Conservation (phyloP, 345 rosid genomes). For the Eucalyptus brandiana region DNA sequence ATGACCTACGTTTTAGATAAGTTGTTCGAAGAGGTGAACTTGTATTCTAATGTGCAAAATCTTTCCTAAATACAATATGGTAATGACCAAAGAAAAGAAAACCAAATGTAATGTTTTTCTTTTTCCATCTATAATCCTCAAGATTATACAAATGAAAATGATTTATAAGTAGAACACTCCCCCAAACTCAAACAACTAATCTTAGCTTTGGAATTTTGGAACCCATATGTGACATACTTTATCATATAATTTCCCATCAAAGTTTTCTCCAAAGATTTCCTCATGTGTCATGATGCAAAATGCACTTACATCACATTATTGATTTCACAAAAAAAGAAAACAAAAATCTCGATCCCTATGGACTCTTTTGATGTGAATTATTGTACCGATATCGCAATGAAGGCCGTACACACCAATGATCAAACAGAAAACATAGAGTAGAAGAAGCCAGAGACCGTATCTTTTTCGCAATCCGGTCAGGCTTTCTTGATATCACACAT, state of each 20-base stretch:
- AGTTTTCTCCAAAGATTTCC: not conserved
- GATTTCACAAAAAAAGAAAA: not conserved
- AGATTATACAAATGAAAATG: not conserved
- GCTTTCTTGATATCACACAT: not conserved
- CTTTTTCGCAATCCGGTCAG: not conserved
- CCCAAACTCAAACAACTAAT: not conserved
- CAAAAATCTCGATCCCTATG: not conserved
- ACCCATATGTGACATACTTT: not conserved
- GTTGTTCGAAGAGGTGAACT: not conserved
- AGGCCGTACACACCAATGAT: not conserved
- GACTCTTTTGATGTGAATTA: not conserved
- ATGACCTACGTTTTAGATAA: not conserved
- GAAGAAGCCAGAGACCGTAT: not conserved
- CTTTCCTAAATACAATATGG: not conserved
- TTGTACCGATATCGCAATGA: not conserved
- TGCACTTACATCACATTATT: not conserved
- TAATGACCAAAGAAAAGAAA: not conserved
- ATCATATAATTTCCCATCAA: not conserved
- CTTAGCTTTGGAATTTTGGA: not conserved
- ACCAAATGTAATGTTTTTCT: no score
- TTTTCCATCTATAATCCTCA: not conserved
- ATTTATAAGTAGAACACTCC: not conserved
- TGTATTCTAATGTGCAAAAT: not conserved
- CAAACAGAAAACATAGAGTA: not conserved
- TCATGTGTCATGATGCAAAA: not conserved